Percentiles rank a stretch among this genome's conserved stretches.
phyloP scores from a whole-genome alignment of 2,329 filamentous ascomycete genomes.

The Paramyrothecium roridum region DNA sequence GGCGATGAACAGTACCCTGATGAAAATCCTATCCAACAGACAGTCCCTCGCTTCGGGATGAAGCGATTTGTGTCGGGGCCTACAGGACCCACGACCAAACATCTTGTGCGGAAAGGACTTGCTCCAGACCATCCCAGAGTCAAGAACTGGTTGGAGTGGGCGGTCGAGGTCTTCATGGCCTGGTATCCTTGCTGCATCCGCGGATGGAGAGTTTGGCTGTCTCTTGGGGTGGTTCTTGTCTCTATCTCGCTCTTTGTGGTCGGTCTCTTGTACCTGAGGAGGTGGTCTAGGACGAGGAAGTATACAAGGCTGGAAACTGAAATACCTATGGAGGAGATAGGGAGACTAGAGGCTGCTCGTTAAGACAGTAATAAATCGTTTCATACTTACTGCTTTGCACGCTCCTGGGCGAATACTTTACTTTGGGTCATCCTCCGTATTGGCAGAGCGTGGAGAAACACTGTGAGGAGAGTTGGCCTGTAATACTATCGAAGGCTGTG shows the following conservation, averaged over 20 bases:
- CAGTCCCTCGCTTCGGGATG: conserved; percentile 24
- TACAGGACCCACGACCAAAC: conserved; percentile 26
- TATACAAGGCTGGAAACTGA: neutral
- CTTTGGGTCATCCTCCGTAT: too few relatives aligned
- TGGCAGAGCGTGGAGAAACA: too few relatives aligned
- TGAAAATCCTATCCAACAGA: conserved; percentile 26
- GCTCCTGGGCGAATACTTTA: too few relatives aligned
- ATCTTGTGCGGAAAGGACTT: conserved; percentile 27
- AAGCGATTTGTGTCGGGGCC: conserved; percentile 28
- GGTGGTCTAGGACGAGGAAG: neutral
- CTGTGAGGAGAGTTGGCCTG: too few relatives aligned
- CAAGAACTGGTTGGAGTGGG: conserved; percentile 23
- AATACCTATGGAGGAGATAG: neutral
- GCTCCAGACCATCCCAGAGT: conserved; percentile 18
- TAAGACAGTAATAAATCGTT: neutral
- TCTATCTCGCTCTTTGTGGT: conserved; percentile 6
- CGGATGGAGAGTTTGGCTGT: conserved; percentile 29
- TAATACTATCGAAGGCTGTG: too few relatives aligned
- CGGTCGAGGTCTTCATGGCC: conserved; percentile 18
- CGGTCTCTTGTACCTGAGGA: conserved; percentile 2
- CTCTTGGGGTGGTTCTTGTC: conserved; percentile 11
- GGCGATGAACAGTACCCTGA: conserved; percentile 26
- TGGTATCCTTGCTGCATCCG: conserved; percentile 29
- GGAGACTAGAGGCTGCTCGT: neutral
- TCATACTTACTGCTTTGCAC: too few relatives aligned